Percentiles rank a stretch among this genome's conserved stretches.
phyloP scores from a whole-genome alignment of 345 rosid species.

The Gossypium herbaceum region DNA sequence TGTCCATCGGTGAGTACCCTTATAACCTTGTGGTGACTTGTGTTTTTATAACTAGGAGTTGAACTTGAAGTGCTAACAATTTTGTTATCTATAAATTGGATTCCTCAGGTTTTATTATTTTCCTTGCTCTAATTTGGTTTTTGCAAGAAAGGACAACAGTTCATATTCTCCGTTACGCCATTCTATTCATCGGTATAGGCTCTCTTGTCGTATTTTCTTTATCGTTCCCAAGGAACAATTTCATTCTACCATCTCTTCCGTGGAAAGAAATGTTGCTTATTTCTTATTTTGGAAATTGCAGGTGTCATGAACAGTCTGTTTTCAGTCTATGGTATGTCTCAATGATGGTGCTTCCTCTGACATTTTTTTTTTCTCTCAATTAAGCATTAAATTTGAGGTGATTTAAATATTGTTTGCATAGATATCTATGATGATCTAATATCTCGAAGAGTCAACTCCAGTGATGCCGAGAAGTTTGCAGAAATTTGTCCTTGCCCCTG shows the following conservation, averaged over 20 bases:
- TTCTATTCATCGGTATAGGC: constrained; percentile 80
- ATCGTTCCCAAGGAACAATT: background rate
- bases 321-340: constrained; percentile 77
- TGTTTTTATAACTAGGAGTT: background rate
- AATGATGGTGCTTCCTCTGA: background rate
- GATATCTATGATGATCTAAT: constrained; percentile 93
- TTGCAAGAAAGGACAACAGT: constrained; percentile 80
- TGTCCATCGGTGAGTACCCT: constrained; percentile 69
- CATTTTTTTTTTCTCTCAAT: background rate
- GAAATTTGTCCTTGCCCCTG: constrained; percentile 95
- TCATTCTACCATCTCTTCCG: constrained; percentile 2
- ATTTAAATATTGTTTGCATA: constrained; percentile 19
- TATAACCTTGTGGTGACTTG: background rate
- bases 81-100: background rate
- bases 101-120: constrained; percentile 74
- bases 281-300: constrained; percentile 34
- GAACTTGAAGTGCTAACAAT: constrained; percentile 1
- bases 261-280: constrained; percentile 15
- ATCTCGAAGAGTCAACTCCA: constrained; percentile 84
- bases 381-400: background rate
- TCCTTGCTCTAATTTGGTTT: constrained; percentile 77
- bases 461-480: constrained; percentile 98
- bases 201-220: background rate
- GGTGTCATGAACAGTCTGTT: constrained; percentile 98
- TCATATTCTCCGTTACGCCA: constrained; percentile 78